These are phyloP conservation scores for Mycocentrospora acerina DNA, from an alignment of 2,329 filamentous ascomycete genomes.

Conservation along the genomic window DNA sequence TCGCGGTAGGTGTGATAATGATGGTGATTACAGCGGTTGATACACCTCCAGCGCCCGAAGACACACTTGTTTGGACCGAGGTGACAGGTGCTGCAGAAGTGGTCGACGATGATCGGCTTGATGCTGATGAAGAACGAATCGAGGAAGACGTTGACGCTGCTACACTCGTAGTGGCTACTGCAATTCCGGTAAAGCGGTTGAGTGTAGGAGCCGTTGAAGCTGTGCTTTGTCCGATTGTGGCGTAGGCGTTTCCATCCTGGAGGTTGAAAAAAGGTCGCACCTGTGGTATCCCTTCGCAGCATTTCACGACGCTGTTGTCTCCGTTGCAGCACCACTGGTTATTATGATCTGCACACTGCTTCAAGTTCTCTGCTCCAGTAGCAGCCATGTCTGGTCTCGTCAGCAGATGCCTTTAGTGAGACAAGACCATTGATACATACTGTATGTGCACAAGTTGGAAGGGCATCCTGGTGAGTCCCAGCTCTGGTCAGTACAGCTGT, in stretches of 20 bases:
- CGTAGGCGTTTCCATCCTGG: constrained; percentile 32
- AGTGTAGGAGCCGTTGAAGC: constrained; percentile 21
- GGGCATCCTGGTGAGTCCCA: constrained; percentile 37
- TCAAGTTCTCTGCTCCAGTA: constrained; percentile 33
- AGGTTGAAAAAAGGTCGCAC: constrained; percentile 38
- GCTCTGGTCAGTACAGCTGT: constrained; percentile 39
- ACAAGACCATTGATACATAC: constrained; percentile 12
- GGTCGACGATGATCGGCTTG: constrained; percentile 9
- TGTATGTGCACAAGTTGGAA: constrained; percentile 38
- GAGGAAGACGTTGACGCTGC: constrained; percentile 11
- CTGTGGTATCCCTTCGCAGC: constrained; percentile 33
- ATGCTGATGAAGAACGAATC: constrained; percentile 3
- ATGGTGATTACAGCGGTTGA: constrained; percentile 23
- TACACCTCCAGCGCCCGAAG: constrained; percentile 27
- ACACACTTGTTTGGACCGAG: constrained; percentile 24
- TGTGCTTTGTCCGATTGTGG: constrained; percentile 30
- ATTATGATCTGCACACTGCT: constrained; percentile 35
- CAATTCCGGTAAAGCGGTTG: constrained; percentile 30
- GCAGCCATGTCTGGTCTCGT: constrained; percentile 21
- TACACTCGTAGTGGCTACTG: constrained; percentile 12
- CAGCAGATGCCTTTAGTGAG: neutral
- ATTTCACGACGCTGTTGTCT: constrained; percentile 29
- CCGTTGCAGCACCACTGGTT: constrained; percentile 41
- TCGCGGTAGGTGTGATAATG: constrained; percentile 16
- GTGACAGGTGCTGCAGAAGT: constrained; percentile 20